A percentile compares a stretch with the other conserved stretches of the same genome.
Conservation (phyloP, 768 basidiomycete genomes). For the Suillus cothurnatus region DNA sequence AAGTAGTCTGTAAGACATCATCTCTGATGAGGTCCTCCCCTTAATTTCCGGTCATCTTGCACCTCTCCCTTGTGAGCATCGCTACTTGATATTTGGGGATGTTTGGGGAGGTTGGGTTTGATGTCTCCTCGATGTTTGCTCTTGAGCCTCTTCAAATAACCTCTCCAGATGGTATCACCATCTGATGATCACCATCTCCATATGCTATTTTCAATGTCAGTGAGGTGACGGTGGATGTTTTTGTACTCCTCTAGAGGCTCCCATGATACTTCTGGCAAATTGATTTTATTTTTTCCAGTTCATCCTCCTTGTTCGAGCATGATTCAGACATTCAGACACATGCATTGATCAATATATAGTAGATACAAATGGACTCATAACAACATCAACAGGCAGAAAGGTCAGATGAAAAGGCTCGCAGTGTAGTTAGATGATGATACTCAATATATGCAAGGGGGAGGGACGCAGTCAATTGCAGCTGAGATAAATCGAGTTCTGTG, state of each 20-base stretch:
- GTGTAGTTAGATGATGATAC: background rate
- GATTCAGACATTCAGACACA: background rate
- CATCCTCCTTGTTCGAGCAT: background rate
- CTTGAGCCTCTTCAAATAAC: background rate
- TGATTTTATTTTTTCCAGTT: background rate
- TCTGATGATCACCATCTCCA: background rate
- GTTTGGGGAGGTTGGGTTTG: background rate
- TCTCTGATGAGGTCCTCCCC: background rate
- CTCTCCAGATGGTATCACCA: background rate
- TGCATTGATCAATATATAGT: constrained; percentile 2
- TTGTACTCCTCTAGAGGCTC: background rate
- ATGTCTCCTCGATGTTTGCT: background rate
- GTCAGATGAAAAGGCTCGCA: background rate
- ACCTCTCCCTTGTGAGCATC: background rate
- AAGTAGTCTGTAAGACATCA: background rate
- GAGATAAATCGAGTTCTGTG: background rate
- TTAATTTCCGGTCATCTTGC: background rate
- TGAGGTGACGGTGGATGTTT: background rate
- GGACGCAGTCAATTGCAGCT: background rate
- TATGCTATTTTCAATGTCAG: background rate
- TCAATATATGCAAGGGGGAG: background rate
- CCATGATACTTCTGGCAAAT: background rate
- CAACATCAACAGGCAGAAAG: background rate
- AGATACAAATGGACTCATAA: background rate
- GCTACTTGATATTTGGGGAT: background rate